A percentile compares a stretch with the other conserved stretches of the same genome.
phyloP scores from a whole-genome alignment of 2,329 filamentous ascomycete genomes.

The Metarhizium anisopliae region DNA sequence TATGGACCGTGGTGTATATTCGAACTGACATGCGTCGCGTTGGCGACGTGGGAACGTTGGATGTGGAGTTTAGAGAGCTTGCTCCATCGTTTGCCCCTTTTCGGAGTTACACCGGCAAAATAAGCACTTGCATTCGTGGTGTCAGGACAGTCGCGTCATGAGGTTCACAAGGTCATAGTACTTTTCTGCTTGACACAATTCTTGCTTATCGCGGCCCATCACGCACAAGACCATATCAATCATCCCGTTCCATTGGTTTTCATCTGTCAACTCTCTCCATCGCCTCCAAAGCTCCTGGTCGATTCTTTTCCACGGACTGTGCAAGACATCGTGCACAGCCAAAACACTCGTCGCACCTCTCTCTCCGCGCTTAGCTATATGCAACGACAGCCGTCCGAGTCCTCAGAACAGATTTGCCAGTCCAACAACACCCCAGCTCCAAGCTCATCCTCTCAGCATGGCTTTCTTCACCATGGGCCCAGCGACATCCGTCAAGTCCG shows the following conservation, averaged over 20 bases:
- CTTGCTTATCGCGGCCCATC: background rate
- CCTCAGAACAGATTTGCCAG: conserved; percentile 32
- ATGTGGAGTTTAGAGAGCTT: no score
- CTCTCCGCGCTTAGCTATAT: conserved; percentile 46
- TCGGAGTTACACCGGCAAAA: background rate
- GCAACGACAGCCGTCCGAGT: conserved; percentile 48
- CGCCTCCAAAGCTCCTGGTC: background rate
- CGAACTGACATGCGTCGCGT: no score
- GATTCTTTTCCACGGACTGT: conserved; percentile 34
- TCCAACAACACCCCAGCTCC: conserved; percentile 25
- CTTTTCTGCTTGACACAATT: background rate
- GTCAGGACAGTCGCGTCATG: no score
- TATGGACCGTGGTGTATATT: no score
- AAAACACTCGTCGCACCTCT: conserved; percentile 18
- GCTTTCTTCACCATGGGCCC: conserved; percentile 37
- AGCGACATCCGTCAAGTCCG: conserved; percentile 25
- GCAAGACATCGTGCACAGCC: conserved; percentile 44
- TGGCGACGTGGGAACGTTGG: no score
- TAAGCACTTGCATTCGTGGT: background rate
- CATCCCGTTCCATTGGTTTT: background rate
- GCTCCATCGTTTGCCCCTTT: background rate
- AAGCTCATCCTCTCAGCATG: conserved; percentile 43
- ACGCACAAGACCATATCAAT: background rate
- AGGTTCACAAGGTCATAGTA: background rate
- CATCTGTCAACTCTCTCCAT: background rate